Evolutionary conservation across 164 flowering plant species (phyloP).

Genomic region (Vitis riparia): DNA sequence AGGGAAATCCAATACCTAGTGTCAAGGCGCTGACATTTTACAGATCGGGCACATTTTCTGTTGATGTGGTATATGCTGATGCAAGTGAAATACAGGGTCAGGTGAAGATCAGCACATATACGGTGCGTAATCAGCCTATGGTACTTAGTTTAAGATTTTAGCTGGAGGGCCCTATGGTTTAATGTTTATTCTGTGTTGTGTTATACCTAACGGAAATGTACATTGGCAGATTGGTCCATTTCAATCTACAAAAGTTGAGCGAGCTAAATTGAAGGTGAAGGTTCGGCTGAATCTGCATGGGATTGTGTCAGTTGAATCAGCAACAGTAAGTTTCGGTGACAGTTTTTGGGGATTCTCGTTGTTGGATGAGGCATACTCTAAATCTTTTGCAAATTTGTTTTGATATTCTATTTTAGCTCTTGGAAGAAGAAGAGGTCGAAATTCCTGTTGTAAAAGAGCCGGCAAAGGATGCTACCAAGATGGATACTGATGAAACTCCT

Average conservation of each 20-base stretch:
- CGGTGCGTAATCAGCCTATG: slow-evolving; percentile 40
- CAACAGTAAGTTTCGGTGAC: slow-evolving; percentile 56
- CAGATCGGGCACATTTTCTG: slow-evolving; percentile 64
- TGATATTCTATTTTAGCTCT: slow-evolving; percentile 36
- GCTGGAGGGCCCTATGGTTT: too few relatives aligned
- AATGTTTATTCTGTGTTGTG: too few relatives aligned
- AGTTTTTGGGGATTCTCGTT: not conserved
- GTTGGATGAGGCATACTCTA: not conserved
- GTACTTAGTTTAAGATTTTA: not conserved
- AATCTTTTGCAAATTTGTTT: not conserved
- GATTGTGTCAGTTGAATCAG: slow-evolving; percentile 81
- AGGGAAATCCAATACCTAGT: slow-evolving; percentile 84
- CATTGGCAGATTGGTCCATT: slow-evolving; percentile 80
- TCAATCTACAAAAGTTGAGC: slow-evolving; percentile 66
- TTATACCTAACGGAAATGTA: not conserved
- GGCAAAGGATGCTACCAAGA: slow-evolving; percentile 52
- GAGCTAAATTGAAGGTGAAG: slow-evolving; percentile 81
- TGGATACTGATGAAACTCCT: slow-evolving; percentile 77
- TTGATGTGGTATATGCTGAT: slow-evolving; percentile 81
- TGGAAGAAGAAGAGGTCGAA: slow-evolving; percentile 86
- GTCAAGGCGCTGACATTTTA: slow-evolving; percentile 79
- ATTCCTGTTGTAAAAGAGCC: slow-evolving; percentile 75
- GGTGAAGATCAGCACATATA: slow-evolving; percentile 75
- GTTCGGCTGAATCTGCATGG: slow-evolving; percentile 85
- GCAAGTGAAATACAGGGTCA: slow-evolving; percentile 60